phyloP scores from a whole-genome alignment of 371 early-diverging fungal species.

The Mucor plumbeus region DNA sequence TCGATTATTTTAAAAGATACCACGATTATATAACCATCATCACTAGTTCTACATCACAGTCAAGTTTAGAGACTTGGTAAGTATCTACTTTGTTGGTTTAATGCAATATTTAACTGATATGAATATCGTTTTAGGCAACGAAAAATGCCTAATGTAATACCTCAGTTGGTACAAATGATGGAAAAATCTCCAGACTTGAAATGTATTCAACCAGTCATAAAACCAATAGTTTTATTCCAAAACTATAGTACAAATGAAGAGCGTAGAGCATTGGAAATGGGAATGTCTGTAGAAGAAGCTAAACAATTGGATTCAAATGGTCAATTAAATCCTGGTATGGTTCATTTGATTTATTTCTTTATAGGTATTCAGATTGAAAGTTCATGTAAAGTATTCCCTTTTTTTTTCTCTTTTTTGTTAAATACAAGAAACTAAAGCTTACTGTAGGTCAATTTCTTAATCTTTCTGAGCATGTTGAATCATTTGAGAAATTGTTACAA shows the following conservation, averaged over 20 bases:
- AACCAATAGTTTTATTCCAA: neutral
- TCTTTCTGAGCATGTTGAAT: conserved; percentile 13
- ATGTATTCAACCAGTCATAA: conserved; percentile 34
- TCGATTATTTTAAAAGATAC: conserved; percentile 30
- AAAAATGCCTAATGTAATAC: conserved; percentile 39
- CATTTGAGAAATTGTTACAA: conserved; percentile 23
- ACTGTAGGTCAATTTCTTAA: conserved; percentile 15
- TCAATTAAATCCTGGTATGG: conserved; percentile 29
- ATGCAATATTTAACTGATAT: neutral
- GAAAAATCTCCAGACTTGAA: conserved; percentile 22
- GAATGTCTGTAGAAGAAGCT: conserved; percentile 11
- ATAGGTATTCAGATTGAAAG: conserved; percentile 30
- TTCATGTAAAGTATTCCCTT: neutral
- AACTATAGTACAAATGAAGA: conserved; percentile 32
- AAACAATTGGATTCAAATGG: conserved; percentile 6
- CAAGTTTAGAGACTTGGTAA: conserved; percentile 48
- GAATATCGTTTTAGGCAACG: conserved; percentile 26
- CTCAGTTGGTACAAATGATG: conserved; percentile 32
- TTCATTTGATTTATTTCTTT: conserved; percentile 33
- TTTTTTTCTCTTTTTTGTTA: neutral
- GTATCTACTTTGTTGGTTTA: neutral
- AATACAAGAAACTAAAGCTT: neutral
- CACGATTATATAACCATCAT: conserved; percentile 34
- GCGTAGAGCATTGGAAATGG: conserved; percentile 23
- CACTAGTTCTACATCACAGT: conserved; percentile 27